Conservation (phyloP, 257 asterid species). For the Marsdenia floribunda region DNA sequence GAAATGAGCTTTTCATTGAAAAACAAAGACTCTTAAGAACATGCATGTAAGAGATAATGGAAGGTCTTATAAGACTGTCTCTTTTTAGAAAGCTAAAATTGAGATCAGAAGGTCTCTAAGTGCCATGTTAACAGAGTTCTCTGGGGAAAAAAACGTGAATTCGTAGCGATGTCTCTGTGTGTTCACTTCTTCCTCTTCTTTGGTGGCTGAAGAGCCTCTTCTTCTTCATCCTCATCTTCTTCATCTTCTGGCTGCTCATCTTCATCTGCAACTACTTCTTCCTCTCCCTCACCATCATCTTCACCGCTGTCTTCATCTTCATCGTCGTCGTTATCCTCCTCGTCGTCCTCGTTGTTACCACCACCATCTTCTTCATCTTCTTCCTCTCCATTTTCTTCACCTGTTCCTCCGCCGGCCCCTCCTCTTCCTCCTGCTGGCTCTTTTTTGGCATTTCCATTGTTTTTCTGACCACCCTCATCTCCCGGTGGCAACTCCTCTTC, state of each 20-base stretch:
- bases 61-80: slow-evolving; percentile 5
- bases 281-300: slow-evolving; percentile 24
- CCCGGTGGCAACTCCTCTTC: slow-evolving; percentile 35
- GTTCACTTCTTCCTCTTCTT: slow-evolving; percentile 80
- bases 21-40: slow-evolving; percentile 7
- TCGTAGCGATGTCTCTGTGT: neutral
- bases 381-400: slow-evolving; percentile 28
- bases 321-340: slow-evolving; percentile 20
- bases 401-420: slow-evolving; percentile 18
- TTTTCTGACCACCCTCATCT: slow-evolving; percentile 34
- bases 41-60: slow-evolving; percentile 7
- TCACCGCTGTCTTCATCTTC: slow-evolving; percentile 22
- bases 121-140: neutral
- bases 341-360: slow-evolving; percentile 13
- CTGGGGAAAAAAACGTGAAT: neutral
- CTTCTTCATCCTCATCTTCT: slow-evolving; percentile 50
- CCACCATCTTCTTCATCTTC: slow-evolving; percentile 32
- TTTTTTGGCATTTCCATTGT: slow-evolving; percentile 39
- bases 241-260: slow-evolving; percentile 33
- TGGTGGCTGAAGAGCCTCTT: slow-evolving; percentile 69
- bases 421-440: slow-evolving; percentile 22
- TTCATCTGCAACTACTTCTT: slow-evolving; percentile 20
- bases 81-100: slow-evolving; percentile 6
- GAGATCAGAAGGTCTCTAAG: slow-evolving; percentile 23
- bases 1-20: neutral